A percentile compares a stretch with the other conserved stretches of the same genome.
These are phyloP conservation scores for Phytophthora pinifolia DNA, from an alignment of 352 stramenopile species.

Conservation along the genomic window DNA sequence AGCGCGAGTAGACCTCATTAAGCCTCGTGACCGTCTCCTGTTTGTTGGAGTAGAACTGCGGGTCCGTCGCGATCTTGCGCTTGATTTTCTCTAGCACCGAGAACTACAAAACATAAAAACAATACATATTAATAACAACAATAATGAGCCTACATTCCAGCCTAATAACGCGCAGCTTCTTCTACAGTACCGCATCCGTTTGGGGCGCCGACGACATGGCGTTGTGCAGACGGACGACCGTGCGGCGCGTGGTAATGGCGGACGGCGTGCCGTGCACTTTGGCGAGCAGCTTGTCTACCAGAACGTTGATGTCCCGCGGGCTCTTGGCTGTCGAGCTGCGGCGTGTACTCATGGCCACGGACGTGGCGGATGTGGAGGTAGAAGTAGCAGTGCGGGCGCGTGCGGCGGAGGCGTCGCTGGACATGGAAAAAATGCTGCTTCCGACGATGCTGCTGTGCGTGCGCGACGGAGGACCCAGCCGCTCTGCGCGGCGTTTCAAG, in stretches of 20 bases:
- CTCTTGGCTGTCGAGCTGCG: constrained; percentile 25
- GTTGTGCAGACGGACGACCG: constrained; percentile 59
- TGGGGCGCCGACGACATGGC: constrained; percentile 19
- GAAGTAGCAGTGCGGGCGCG: constrained; percentile 5
- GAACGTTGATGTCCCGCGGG: constrained; percentile 47
- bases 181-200: constrained; percentile 37
- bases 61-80: constrained; percentile 52
- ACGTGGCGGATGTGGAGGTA: constrained; percentile 27
- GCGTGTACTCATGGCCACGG: constrained; percentile 35
- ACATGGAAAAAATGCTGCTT: constrained; percentile 1
- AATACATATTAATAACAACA: neutral
- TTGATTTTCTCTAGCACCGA: constrained; percentile 81
- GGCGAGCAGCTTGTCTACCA: constrained; percentile 55
- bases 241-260: constrained; percentile 54
- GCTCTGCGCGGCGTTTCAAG: constrained; percentile 49
- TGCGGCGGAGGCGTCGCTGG: constrained; percentile 13
- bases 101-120: constrained; percentile 38
- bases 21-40: constrained; percentile 52
- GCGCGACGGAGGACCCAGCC: constrained; percentile 14
- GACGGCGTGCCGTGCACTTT: constrained; percentile 59
- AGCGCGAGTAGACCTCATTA: constrained; percentile 79
- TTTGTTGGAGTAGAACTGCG: constrained; percentile 42
- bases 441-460: constrained; percentile 20
- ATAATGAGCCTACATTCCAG: neutral
- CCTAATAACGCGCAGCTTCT: constrained; percentile 4